Percentiles rank a stretch among this genome's conserved stretches.
Conservation (phyloP, 73 alveolate species). For the Uronychia binucleata region DNA sequence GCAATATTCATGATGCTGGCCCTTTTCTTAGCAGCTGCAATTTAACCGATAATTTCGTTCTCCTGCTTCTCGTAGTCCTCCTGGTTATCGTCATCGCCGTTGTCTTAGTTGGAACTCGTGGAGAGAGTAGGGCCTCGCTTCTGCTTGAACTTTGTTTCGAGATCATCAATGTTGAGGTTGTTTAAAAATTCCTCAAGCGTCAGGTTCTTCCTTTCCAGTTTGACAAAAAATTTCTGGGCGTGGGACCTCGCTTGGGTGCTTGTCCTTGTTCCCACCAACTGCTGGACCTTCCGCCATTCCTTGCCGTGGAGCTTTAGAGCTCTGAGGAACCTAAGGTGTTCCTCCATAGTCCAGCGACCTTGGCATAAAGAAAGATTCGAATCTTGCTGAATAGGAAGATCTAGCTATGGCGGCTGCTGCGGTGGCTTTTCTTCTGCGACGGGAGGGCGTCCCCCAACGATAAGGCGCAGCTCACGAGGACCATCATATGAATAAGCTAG, state of each 20-base stretch:
- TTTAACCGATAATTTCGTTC: not conserved
- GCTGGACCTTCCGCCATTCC: slow-evolving; percentile 29
- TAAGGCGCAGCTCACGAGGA: not conserved
- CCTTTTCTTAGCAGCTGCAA: slow-evolving; percentile 8
- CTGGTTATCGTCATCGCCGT: not conserved
- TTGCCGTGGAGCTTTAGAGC: slow-evolving; percentile 70
- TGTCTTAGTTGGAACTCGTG: too few species aligned
- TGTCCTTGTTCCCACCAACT: slow-evolving; percentile 16
- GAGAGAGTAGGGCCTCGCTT: not conserved
- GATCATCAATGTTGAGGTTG: slow-evolving; percentile 6
- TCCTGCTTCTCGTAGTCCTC: not conserved
- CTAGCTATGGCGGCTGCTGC: not conserved
- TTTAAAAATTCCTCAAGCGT: slow-evolving; percentile 50
- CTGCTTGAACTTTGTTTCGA: not conserved
- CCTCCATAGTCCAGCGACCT: slow-evolving; percentile 88
- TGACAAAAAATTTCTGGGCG: slow-evolving; percentile 54
- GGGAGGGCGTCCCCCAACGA: not conserved
- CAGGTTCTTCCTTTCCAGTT: slow-evolving; percentile 54
- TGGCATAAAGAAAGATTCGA: not conserved
- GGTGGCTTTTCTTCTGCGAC: not conserved
- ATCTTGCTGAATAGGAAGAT: not conserved
- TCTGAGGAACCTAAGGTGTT: slow-evolving; percentile 75
- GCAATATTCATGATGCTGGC: slow-evolving; percentile 34
- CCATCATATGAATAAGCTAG: not conserved
- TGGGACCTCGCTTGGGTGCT: slow-evolving; percentile 26